Evolutionary conservation across 2,329 filamentous ascomycete genomes (phyloP), one percentile per base, ranked within the genome.

Genomic region (Pseudogymnoascus sp.): DNA sequence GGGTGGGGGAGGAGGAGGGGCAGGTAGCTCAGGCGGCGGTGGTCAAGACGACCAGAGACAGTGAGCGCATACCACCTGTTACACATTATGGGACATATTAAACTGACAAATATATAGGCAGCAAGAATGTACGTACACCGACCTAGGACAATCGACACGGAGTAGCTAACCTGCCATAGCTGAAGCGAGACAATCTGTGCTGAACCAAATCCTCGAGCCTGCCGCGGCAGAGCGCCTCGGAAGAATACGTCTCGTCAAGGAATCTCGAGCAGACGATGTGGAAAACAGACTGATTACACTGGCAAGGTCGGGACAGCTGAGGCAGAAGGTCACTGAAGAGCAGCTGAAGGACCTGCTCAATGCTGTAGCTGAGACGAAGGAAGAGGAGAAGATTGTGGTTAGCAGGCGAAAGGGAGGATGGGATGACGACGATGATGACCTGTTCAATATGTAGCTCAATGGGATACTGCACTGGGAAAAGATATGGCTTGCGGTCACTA

Each of bases 231-330:
- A 99, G 78, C 89, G 94, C 12, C 83, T 99, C 1, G 91, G 90
- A 62, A 90, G 94, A 67, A 97, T 99, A 77, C 88, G 93, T 35
- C 86, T 99, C 64, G 94, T 99, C 72, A 97, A 97, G 78, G 91
- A 92, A 74, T 87, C 88, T 69, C 90, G 94, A 70, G 94, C 94
- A 36, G 84, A 82, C 65, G 92, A 97, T 71, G 85, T 99, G 62
- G 94, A 99, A 79, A 92, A 95, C 80, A 79, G 93, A 59, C 83
- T 99, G 62, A 92, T 99, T 75, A 92, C 88, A 86, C 84, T 99
- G 63, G 93, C 94, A 63, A 86, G 92, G 71, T 84, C 87, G 25
- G 92, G 93, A 25, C 94, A 97, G 79, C 80, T 99, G 69, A 81
- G 90, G 61, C 79, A 85, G 65, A 95, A 96, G 74, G 91, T 99